phyloP scores from a whole-genome alignment of 2,329 filamentous ascomycete genomes.

The Talaromyces rugulosus region DNA sequence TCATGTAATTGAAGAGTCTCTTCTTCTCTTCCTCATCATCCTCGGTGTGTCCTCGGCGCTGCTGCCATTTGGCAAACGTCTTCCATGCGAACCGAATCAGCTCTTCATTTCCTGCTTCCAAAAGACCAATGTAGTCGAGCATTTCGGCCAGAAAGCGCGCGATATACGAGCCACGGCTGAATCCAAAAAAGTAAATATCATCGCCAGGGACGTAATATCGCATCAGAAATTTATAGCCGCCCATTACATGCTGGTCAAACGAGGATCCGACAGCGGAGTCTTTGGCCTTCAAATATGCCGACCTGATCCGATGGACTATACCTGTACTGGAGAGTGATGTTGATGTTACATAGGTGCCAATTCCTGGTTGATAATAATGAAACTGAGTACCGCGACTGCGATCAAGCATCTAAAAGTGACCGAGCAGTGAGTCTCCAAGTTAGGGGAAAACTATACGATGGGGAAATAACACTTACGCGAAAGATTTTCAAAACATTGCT shows the following conservation, averaged over 20 bases:
- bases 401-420: constrained; percentile 32
- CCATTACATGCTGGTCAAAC: constrained; percentile 79
- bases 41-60: constrained; percentile 25
- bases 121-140: constrained; percentile 75
- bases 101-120: constrained; percentile 79
- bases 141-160: constrained; percentile 76
- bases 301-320: constrained; percentile 51
- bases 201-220: constrained; percentile 60
- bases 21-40: constrained; percentile 27
- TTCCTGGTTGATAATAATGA: constrained; percentile 43
- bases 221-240: constrained; percentile 76
- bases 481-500: constrained; percentile 47
- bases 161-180: constrained; percentile 68
- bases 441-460: background rate
- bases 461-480: constrained; percentile 27
- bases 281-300: constrained; percentile 34
- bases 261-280: constrained; percentile 76
- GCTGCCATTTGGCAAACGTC: constrained; percentile 41
- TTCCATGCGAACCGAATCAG: constrained; percentile 81
- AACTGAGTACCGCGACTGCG: constrained; percentile 36
- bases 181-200: constrained; percentile 68
- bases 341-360: constrained; percentile 41
- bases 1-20: constrained; percentile 69
- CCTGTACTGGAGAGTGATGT: constrained; percentile 31
- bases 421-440: background rate